These are phyloP conservation scores for Boletus rufocinnamomeus DNA, from an alignment of 768 basidiomycete species.

Conservation along the genomic window DNA sequence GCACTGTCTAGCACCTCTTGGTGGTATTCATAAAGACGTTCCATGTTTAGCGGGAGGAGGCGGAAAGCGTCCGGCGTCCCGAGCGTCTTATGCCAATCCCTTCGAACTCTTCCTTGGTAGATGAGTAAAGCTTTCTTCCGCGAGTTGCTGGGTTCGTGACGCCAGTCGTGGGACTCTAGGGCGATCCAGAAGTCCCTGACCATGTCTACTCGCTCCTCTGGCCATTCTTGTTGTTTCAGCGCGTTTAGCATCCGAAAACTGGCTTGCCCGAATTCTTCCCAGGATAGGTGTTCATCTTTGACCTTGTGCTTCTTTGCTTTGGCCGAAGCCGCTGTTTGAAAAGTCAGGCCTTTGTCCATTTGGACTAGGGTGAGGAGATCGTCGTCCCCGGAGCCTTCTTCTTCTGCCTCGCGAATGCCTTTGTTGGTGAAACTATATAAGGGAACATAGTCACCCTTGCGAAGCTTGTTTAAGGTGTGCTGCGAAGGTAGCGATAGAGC, in stretches of 20 bases:
- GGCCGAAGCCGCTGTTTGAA: fast-evolving
- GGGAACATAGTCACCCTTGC: neutral
- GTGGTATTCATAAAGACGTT: neutral
- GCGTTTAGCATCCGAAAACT: neutral
- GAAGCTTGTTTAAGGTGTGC: neutral
- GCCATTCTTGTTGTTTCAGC: neutral
- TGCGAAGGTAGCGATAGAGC: fast-evolving
- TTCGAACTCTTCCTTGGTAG: neutral
- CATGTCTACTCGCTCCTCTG: neutral
- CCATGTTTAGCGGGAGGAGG: fast-evolving
- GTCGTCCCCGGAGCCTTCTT: fast-evolving
- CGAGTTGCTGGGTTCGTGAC: neutral
- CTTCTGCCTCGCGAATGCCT: neutral
- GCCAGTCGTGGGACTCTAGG: neutral
- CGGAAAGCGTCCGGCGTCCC: neutral
- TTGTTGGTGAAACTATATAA: neutral
- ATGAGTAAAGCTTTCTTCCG: fast-evolving
- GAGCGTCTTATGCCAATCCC: neutral
- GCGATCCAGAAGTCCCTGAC: neutral
- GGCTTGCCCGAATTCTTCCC: neutral
- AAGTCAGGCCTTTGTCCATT: neutral
- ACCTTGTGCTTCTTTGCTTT: neutral
- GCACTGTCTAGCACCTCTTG: neutral
- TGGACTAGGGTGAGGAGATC: neutral
- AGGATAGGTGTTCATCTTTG: neutral